Evolutionary conservation across 176 grass and related monocot species (phyloP).

Genomic region (Eremochloa ophiuroides): DNA sequence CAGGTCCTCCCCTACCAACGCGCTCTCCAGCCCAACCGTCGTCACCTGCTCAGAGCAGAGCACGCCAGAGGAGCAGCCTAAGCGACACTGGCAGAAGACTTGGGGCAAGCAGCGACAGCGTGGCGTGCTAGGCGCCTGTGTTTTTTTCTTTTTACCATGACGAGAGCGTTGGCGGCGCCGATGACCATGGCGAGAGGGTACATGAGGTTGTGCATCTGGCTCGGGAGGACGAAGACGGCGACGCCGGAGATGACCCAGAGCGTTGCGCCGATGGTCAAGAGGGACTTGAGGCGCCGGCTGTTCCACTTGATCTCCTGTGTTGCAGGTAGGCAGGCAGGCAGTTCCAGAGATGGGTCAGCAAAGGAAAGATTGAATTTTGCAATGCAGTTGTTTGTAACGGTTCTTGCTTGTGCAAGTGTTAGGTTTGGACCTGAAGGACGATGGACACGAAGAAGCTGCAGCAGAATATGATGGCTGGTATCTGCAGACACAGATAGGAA

Average conservation of each 20-base stretch:
- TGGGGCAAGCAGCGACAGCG: background rate
- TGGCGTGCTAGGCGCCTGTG: background rate
- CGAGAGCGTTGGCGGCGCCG: conserved; percentile 58
- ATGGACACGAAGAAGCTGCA: conserved; percentile 69
- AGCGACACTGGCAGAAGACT: background rate
- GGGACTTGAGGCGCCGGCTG: conserved; percentile 49
- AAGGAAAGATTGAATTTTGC: background rate
- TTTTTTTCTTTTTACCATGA: conserved; percentile 12
- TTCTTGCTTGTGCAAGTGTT: background rate
- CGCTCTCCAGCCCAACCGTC: conserved; percentile 56
- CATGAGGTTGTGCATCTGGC: conserved; percentile 57
- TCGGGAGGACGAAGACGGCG: conserved; percentile 54
- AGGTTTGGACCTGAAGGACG: conserved; percentile 48
- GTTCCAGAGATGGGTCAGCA: background rate
- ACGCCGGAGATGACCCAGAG: conserved; percentile 63
- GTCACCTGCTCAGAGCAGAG: conserved; percentile 32
- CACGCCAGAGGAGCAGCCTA: background rate
- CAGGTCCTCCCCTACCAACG: conserved; percentile 59
- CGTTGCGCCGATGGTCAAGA: conserved; percentile 51
- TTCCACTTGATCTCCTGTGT: conserved; percentile 71
- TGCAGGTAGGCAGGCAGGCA: background rate
- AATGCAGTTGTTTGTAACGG: background rate
- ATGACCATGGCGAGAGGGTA: conserved; percentile 58
- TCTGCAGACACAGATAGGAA: conserved; percentile 22
- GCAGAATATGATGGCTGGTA: conserved; percentile 69